Conservation (phyloP, 192 early-diverging fungal species). For the Thamnidium elegans region DNA sequence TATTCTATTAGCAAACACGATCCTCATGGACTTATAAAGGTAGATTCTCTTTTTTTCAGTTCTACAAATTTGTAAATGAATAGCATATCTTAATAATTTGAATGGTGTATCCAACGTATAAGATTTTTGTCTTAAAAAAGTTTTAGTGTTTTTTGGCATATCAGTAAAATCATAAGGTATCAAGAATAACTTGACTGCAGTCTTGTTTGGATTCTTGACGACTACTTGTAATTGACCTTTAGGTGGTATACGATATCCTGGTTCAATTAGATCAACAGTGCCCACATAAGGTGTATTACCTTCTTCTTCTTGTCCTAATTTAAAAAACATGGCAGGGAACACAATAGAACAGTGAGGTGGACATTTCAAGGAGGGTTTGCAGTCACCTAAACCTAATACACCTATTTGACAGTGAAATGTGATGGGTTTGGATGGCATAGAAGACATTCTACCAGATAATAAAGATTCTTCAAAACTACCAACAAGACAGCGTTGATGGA, state of each 20-base stretch:
- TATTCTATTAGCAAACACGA: conserved; percentile 70
- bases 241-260: conserved; percentile 64
- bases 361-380: conserved; percentile 56
- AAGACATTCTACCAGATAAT: conserved; percentile 73
- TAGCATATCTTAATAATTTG: conserved; percentile 64
- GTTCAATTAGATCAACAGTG: conserved; percentile 52
- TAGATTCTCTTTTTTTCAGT: conserved; percentile 57
- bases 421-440: conserved; percentile 70
- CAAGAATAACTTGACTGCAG: conserved; percentile 76
- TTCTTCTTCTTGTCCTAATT: conserved; percentile 54
- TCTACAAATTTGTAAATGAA: conserved; percentile 71
- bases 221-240: conserved; percentile 78
- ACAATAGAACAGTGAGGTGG: conserved; percentile 60
- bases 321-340: conserved; percentile 78
- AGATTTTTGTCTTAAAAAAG: conserved; percentile 77
- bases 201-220: conserved; percentile 76
- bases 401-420: conserved; percentile 70
- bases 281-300: conserved; percentile 74
- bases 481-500: conserved; percentile 36
- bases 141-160: conserved; percentile 70
- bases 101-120: conserved; percentile 39
- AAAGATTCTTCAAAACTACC: conserved; percentile 70
- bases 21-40: conserved; percentile 61
- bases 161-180: conserved; percentile 77
- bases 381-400: conserved; percentile 57